Evolutionary conservation across 2,329 filamentous ascomycete species (phyloP), one percentile per base, ranked within the genome.

Genomic region (Botrytis paeoniae): DNA sequence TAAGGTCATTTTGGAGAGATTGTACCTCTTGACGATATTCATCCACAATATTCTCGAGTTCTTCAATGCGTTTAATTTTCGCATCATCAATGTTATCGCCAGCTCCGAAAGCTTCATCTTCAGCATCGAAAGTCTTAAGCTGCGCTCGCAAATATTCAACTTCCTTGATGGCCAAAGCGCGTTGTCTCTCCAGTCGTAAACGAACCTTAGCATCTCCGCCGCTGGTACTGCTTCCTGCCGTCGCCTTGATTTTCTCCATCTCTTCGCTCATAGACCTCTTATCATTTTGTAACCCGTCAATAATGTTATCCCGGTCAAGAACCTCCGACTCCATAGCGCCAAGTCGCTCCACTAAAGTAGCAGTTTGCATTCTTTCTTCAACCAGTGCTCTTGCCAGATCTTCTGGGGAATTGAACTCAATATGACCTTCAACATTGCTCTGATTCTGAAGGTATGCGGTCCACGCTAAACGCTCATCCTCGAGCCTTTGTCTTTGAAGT

Each of bases 71-170:
- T 75, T 91, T 86, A 0, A 87, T 85, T 75, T 94, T 95, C 32
- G 89, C 87, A 76, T 92, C 88, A 78, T 99, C 93, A 71, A 92
- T 91, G 61, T 89, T 90, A 48, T 94, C 93, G 4, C 62, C 62
- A 0, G 93, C 89, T 72, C 95, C 90, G 83, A 98, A 92, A 0
- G 95, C 95, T 70, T 90, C 89, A 78, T 98, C 95, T 82, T 99
- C 96, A 0, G 89, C 88, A 79, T 98, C 93, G 74, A 97, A 92
- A 0, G 93, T 92, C 83, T 95, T 95, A 71, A 98, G 87, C 82
- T 99, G 96, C 0, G 94, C 95, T 35, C 96, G 92, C 10, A 99
- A 87, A 80, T 97, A 97, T 77, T 98, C 95, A 0, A 96, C 93
- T 81, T 99, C 97, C 80, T 98, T 98, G 37, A 94, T 87, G 0